A percentile compares a stretch with the other conserved stretches of the same genome.
Conservation (phyloP, 1,284 basidiomycete genomes). For the Cystobasidium slooffiae region DNA sequence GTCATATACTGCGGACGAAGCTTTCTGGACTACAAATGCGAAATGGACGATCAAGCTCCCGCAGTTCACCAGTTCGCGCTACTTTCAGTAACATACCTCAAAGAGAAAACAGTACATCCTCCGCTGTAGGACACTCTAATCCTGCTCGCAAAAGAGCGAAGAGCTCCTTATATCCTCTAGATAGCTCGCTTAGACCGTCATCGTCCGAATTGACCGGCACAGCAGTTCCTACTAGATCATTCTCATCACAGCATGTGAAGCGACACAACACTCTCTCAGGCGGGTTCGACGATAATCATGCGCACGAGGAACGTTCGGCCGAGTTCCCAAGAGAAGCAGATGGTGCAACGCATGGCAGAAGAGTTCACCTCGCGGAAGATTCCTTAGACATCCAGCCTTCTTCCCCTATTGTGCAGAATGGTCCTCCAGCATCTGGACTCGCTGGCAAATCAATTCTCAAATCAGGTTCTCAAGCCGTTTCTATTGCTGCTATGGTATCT, state of each 20-base stretch:
- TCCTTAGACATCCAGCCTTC: neutral
- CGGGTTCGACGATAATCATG: neutral
- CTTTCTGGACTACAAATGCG: conserved; percentile 18
- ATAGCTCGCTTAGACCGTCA: neutral
- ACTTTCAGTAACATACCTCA: neutral
- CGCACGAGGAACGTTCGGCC: neutral
- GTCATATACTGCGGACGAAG: neutral
- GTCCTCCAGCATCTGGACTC: neutral
- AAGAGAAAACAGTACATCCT: neutral
- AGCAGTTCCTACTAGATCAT: neutral
- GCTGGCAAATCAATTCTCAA: neutral
- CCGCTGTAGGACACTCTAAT: neutral
- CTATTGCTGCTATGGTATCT: conserved; percentile 15
- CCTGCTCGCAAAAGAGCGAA: conserved; percentile 20
- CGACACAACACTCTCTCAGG: neutral
- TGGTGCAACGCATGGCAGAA: neutral
- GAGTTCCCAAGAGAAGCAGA: neutral
- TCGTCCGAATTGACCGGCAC: neutral
- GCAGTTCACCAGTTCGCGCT: neutral
- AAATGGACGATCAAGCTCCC: neutral
- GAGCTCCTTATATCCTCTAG: conserved; percentile 17
- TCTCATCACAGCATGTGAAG: conserved; percentile 1
- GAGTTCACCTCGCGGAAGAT: neutral
- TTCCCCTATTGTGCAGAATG: neutral
- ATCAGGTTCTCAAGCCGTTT: conserved; percentile 21